phyloP scores from a whole-genome alignment of 2,329 filamentous ascomycete genomes.

The Thelonectria blattea region DNA sequence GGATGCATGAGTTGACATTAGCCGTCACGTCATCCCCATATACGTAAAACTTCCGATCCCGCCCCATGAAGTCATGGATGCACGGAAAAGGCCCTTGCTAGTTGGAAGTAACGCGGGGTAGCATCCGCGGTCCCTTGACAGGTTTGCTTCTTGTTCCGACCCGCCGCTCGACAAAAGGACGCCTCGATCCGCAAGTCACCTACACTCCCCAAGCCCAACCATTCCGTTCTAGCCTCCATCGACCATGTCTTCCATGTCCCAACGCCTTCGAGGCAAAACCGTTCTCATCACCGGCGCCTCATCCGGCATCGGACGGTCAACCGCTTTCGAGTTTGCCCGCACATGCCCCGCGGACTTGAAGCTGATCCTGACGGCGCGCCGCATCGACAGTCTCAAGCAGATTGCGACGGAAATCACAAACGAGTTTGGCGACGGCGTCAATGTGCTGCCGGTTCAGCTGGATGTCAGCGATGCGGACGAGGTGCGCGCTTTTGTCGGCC shows the following conservation, averaged over 20 bases:
- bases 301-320: constrained; percentile 84
- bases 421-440: constrained; percentile 79
- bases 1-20: no score
- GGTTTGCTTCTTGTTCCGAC: no score
- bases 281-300: constrained; percentile 90
- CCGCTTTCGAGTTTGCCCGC: constrained; percentile 88
- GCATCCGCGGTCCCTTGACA: no score
- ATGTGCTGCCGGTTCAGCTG: constrained; percentile 81
- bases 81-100: no score
- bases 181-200: no score
- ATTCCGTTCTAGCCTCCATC: no score
- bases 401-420: constrained; percentile 76
- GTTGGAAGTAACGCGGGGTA: no score
- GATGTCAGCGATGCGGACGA: constrained; percentile 84
- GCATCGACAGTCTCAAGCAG: constrained; percentile 77
- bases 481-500: constrained; percentile 72
- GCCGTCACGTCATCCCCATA: no score
- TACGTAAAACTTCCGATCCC: no score
- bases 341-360: constrained; percentile 80
- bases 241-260: constrained; percentile 63
- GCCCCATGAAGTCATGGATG: no score
- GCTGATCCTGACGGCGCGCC: constrained; percentile 83
- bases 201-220: no score
- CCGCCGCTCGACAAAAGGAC: no score
- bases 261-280: constrained; percentile 92